Percentiles rank a stretch among this genome's conserved stretches.
These are phyloP conservation scores for Monosporascus cannonballus DNA, from an alignment of 2,329 filamentous ascomycete species.

Conservation along the genomic window DNA sequence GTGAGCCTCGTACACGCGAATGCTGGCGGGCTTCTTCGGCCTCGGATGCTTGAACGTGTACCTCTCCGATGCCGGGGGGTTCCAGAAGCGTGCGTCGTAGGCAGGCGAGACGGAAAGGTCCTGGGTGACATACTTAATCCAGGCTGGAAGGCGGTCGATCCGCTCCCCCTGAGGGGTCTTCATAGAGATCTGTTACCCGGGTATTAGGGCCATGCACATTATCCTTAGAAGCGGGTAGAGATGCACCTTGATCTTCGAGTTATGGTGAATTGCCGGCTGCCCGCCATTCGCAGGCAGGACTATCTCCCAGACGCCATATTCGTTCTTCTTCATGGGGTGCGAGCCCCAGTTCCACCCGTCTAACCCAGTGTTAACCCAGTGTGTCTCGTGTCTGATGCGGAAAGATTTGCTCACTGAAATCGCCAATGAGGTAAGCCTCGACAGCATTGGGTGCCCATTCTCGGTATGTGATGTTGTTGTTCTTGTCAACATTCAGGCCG, in stretches of 20 bases:
- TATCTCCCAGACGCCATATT: conserved; percentile 83
- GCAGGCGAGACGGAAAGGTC: conserved; percentile 82
- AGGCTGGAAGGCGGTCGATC: conserved; percentile 84
- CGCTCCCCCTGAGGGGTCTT: conserved; percentile 71
- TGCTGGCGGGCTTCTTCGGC: conserved; percentile 77
- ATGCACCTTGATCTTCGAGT: conserved; percentile 88
- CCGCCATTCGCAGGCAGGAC: conserved; percentile 67
- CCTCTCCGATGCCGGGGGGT: conserved; percentile 68
- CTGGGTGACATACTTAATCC: conserved; percentile 97
- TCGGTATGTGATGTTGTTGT: conserved; percentile 83
- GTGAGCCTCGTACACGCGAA: conserved; percentile 97
- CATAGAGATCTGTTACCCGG: conserved; percentile 64
- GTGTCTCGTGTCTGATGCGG: background rate
- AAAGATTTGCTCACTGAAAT: conserved; percentile 66
- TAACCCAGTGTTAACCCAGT: conserved; percentile 32
- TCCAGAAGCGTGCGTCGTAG: conserved; percentile 97
- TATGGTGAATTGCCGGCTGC: conserved; percentile 75
- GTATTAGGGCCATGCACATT: conserved; percentile 4
- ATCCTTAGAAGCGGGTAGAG: background rate
- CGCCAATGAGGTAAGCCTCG: conserved; percentile 80
- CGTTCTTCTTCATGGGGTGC: conserved; percentile 80
- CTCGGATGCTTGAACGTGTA: conserved; percentile 81
- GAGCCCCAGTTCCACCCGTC: conserved; percentile 81
- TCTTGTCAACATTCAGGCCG: conserved; percentile 73
- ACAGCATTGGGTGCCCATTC: conserved; percentile 95